Evolutionary conservation across 1,139 yeast species (phyloP), one percentile per base, ranked within the genome.

Genomic region (Taphrina betulina): DNA sequence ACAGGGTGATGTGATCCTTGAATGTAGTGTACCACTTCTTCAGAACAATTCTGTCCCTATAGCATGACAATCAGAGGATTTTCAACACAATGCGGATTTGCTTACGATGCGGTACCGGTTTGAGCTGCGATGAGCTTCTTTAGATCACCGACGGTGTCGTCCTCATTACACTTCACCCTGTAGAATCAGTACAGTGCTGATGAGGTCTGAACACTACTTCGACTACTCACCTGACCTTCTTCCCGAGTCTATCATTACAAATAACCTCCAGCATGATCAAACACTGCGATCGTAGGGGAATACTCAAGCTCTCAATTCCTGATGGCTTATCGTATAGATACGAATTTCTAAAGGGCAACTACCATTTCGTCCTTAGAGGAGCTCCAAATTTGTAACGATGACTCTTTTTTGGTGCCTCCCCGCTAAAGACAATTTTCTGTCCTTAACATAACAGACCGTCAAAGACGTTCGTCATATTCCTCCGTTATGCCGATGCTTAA

Each of bases 61-160:
- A 17, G n/a, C n/a, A n/a, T n/a, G n/a, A n/a, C n/a, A n/a, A n/a
- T n/a, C n/a, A n/a, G n/a, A n/a, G n/a, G n/a, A n/a, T n/a, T n/a
- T n/a, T n/a, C n/a, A 7, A 38, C 50, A 3, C 20, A 31, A 10
- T n/a, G 17, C 20, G 23, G 22, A n/a, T n/a, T 24, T 5, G 20
- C 54, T 2, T 35, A 41, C 38, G 34, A 26, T 1, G 82, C 72
- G 0, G 90, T 84, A 2, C 95, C 95, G 17, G 87, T 78, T 67
- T 90, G 97, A 17, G 88, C 74, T 0, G 92, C 83, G 16, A 94
- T 71, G 8, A 92, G 79, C 67, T 84, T 82, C 72, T 94, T 92
- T 69, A 92, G 82, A 65, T 94, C 98, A 3, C 94, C 96, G n/a
- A 92, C 77, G 0, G 92, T 78, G 67, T 92, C 98, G 7, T 82